Evolutionary conservation across 164 flowering plant genomes (phyloP), one percentile per base, ranked within the genome.

Genomic region (Tinospora cordifolia): DNA sequence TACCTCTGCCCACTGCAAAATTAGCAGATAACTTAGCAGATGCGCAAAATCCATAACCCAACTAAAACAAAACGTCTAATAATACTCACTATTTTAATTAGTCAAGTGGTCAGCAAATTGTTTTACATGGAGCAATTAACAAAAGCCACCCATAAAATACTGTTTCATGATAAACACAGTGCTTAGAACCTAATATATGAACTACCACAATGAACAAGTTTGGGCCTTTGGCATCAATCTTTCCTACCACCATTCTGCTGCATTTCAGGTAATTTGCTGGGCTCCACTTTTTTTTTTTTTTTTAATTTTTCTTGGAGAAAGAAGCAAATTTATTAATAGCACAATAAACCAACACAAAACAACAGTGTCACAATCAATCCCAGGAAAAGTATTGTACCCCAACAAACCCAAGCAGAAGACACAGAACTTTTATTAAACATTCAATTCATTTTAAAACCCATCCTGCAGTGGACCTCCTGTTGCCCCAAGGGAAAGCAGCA

Each of bases 1-100:
- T 65, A 94, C 98, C 83, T 94, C 97, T 41, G 98, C 98, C 98
- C 98, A 92, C 98, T 94, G 92, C 84, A 82, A 69, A 47, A 66
- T 74, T 25, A 62, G 27, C 11, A 63, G 6, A 51, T 27, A 14
- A 21, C 44, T 68, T 19, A 68, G 57, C 17, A 67, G n/a, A 63
- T 11, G 22, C 12, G 36, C 10, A 51, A 25, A 70, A 46, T 25
- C 54, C 26, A 24, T 34, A 30, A 13, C 34, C 27, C 6, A 47
- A 63, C 26, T 11, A 63, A 57, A 63, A n/a, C 19, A 49, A 39
- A 3, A 26, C 10, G 19, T 40, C 30, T 8, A 67, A 40, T 6
- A 67, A 27, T 40, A 27, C n/a, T 3, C 1, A 26, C 41, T 51
- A 1, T 1, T 9, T 63, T 63, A 8, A 46, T 21, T 24, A 47